Evolutionary conservation across 371 early-diverging fungal species (phyloP).

Genomic region (Zopfochytrium polystomum): DNA sequence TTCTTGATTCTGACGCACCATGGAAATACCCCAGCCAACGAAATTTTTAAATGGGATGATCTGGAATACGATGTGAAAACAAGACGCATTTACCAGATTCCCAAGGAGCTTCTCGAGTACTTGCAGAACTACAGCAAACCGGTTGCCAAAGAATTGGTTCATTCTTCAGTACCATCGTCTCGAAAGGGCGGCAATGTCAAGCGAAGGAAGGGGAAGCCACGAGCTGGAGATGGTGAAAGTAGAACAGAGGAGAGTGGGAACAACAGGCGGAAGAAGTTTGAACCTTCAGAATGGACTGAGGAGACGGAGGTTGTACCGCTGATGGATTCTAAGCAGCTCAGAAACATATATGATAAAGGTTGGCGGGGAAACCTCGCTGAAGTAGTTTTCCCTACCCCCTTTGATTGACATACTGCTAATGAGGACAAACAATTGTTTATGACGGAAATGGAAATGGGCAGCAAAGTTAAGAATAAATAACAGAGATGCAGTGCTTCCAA

Average conservation of each 20-base stretch:
- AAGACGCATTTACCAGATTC: constrained; percentile 22
- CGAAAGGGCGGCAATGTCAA: not conserved
- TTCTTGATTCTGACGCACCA: not conserved
- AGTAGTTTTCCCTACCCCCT: constrained; percentile 34
- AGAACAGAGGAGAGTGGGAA: constrained; percentile 10
- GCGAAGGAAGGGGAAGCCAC: not conserved
- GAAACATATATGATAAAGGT: constrained; percentile 41
- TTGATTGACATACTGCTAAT: too few species aligned
- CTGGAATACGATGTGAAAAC: constrained; percentile 34
- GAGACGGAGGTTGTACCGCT: constrained; percentile 15
- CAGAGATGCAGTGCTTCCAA: too few species aligned
- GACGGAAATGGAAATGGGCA: too few species aligned
- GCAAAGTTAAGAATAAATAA: too few species aligned
- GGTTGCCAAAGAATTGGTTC: not conserved
- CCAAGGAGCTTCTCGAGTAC: constrained; percentile 21
- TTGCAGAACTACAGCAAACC: constrained; percentile 30
- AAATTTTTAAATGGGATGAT: constrained; percentile 52
- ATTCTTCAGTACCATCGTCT: not conserved
- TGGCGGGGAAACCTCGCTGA: constrained; percentile 30
- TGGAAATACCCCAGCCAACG: constrained; percentile 36
- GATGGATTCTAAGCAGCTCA: constrained; percentile 20
- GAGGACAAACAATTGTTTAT: too few species aligned
- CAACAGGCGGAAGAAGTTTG: constrained; percentile 3
- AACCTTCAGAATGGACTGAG: too few species aligned
- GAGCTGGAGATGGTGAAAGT: constrained; percentile 5